Evolutionary conservation across 2,329 filamentous ascomycete species (phyloP).

Genomic region (Monilinia laxa): DNA sequence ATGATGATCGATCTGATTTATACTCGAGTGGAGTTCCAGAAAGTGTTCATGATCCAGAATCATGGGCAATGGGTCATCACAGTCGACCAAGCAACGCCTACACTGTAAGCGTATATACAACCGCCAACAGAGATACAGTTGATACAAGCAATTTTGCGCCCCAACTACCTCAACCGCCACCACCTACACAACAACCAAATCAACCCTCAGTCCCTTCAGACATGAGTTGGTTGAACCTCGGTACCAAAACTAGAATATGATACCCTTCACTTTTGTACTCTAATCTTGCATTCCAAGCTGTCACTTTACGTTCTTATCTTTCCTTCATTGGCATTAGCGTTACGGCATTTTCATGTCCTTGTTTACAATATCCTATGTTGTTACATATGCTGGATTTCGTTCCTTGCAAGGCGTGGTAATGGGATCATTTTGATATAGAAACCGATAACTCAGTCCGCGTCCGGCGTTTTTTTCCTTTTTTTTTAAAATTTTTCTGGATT

Average conservation of each 20-base stretch:
- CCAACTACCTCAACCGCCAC: conserved; percentile 28
- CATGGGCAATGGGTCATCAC: conserved; percentile 40
- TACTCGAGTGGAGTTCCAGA: conserved; percentile 67
- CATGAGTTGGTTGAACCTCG: conserved; percentile 80
- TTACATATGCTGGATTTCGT: conserved; percentile 21
- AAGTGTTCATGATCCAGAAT: conserved; percentile 46
- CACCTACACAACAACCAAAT: conserved; percentile 25
- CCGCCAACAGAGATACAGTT: conserved; percentile 42
- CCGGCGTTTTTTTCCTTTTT: conserved; percentile 1
- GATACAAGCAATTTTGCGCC: conserved; percentile 32
- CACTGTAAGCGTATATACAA: conserved; percentile 47
- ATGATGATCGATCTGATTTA: conserved; percentile 43
- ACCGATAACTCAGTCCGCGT: not conserved
- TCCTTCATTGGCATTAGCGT: conserved; percentile 20
- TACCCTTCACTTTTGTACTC: conserved; percentile 15
- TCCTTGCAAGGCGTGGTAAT: conserved; percentile 13
- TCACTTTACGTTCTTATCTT: conserved; percentile 17
- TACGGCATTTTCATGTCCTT: conserved; percentile 14
- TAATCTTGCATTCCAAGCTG: conserved; percentile 16
- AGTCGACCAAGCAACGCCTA: conserved; percentile 55
- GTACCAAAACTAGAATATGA: conserved; percentile 40
- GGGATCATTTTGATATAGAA: conserved; percentile 10
- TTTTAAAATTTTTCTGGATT: conserved; percentile 1
- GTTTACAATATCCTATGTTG: conserved; percentile 15
- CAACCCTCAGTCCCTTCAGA: conserved; percentile 47